Percentiles rank a stretch among this genome's conserved stretches.
Conservation (phyloP, 345 rosid genomes). For the Euphorbia tirucalli region DNA sequence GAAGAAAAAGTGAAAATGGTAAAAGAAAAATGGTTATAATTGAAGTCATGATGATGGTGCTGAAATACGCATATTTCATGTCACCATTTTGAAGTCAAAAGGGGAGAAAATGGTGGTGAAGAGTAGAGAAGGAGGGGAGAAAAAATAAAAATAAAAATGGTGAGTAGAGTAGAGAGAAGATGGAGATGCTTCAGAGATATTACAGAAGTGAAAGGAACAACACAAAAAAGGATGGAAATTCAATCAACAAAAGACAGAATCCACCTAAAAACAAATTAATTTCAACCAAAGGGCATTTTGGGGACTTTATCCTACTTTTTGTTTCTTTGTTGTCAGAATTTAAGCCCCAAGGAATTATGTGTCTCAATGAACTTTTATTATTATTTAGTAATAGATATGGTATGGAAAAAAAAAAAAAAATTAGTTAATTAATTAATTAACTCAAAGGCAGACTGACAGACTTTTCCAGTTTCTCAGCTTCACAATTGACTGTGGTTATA, state of each 20-base stretch:
- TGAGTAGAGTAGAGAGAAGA: slow-evolving; percentile 10
- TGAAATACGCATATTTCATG: slow-evolving; percentile 11
- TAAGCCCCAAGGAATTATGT: too few relatives aligned
- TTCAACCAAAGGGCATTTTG: not conserved
- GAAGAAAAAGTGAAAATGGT: slow-evolving; percentile 14
- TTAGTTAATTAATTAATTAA: too few relatives aligned
- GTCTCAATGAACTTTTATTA: too few relatives aligned
- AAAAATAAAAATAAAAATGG: not conserved
- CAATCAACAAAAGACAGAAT: slow-evolving; percentile 32
- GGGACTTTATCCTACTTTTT: not conserved
- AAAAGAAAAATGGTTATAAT: too few relatives aligned
- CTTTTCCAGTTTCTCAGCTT: too few relatives aligned
- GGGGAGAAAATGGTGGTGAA: not conserved
- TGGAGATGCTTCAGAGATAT: slow-evolving; percentile 11
- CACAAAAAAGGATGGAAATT: slow-evolving; percentile 30
- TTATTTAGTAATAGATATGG: too few relatives aligned
- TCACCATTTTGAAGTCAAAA: slow-evolving; percentile 14
- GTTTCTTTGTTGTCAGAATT: not conserved
- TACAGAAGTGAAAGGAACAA: slow-evolving; percentile 68
- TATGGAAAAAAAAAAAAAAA: too few relatives aligned
- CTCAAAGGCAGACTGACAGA: too few relatives aligned
- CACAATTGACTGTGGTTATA: too few relatives aligned
- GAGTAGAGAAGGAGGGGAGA: not conserved
- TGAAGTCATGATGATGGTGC: slow-evolving; percentile 24
- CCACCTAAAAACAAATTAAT: slow-evolving; percentile 5